Evolutionary conservation across 2,329 filamentous ascomycete species (phyloP).

Genomic region (Tolypocladium inflatum): DNA sequence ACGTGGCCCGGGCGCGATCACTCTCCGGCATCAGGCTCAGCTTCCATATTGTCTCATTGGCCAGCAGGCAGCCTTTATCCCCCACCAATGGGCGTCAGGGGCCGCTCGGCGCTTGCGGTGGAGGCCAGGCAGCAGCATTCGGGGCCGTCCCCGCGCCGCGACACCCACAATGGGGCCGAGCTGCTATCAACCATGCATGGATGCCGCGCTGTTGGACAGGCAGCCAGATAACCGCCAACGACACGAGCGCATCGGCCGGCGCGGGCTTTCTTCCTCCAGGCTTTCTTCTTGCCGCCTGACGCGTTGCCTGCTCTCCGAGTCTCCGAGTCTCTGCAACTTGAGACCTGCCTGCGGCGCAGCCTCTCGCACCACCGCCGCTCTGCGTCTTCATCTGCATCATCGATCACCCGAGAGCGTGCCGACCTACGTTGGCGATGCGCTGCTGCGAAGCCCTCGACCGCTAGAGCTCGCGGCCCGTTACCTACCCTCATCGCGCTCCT

Average conservation of each 20-base stretch:
- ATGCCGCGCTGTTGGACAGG: neutral
- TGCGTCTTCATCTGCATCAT: neutral
- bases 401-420: neutral
- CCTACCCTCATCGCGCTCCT: neutral
- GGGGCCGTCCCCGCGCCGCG: neutral
- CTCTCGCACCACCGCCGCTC: neutral
- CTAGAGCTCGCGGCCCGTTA: neutral
- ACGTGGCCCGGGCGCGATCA: no score
- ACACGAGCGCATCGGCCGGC: neutral
- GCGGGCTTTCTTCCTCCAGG: neutral
- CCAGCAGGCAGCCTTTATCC: neutral
- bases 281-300: neutral
- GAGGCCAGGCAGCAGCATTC: conserved; percentile 10
- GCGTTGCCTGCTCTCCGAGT: neutral
- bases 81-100: neutral
- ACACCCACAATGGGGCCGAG: neutral
- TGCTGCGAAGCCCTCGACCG: neutral
- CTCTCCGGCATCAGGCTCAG: no score
- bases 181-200: neutral
- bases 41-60: neutral
- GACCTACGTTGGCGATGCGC: neutral
- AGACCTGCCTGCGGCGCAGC: neutral
- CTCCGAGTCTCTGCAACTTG: neutral
- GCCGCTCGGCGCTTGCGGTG: neutral
- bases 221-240: neutral